Conservation (phyloP, 129 eudicot genomes). For the Tagetes erecta region DNA sequence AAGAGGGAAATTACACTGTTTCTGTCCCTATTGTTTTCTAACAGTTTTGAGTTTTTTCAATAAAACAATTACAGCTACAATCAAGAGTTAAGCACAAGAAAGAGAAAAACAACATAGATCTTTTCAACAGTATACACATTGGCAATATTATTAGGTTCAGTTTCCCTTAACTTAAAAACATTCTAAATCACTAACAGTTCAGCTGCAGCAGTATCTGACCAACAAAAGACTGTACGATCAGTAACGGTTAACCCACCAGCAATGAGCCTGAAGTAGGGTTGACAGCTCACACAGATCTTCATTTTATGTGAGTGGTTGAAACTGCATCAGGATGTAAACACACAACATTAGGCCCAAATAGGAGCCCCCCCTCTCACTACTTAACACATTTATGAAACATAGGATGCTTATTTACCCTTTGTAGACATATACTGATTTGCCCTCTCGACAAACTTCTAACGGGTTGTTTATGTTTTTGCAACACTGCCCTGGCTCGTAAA, state of each 20-base stretch:
- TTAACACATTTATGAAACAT: too few relatives aligned
- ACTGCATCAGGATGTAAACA: not conserved
- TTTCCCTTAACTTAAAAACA: slow-evolving; percentile 81
- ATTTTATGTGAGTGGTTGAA: slow-evolving; percentile 80
- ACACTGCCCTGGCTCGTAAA: too few relatives aligned
- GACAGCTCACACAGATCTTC: slow-evolving; percentile 89
- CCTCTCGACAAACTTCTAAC: too few relatives aligned
- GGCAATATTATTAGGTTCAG: slow-evolving; percentile 63
- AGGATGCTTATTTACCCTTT: too few relatives aligned
- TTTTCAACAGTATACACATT: slow-evolving; percentile 35
- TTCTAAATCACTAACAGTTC: slow-evolving; percentile 78
- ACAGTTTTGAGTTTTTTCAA: not conserved
- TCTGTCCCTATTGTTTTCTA: not conserved
- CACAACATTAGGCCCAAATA: too few relatives aligned
- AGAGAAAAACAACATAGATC: not conserved
- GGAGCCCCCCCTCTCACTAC: too few relatives aligned
- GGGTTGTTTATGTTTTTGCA: too few relatives aligned
- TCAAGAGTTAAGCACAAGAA: not conserved
- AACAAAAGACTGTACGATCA: slow-evolving; percentile 86
- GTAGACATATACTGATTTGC: too few relatives aligned
- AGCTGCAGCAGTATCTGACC: slow-evolving; percentile 81
- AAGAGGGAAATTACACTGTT: not conserved
- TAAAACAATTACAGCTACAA: not conserved
- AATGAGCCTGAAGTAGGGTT: slow-evolving; percentile 54
- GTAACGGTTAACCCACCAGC: slow-evolving; percentile 81